Conservation (phyloP, 306 rosid genomes). For the Ochetophila trinervis region DNA sequence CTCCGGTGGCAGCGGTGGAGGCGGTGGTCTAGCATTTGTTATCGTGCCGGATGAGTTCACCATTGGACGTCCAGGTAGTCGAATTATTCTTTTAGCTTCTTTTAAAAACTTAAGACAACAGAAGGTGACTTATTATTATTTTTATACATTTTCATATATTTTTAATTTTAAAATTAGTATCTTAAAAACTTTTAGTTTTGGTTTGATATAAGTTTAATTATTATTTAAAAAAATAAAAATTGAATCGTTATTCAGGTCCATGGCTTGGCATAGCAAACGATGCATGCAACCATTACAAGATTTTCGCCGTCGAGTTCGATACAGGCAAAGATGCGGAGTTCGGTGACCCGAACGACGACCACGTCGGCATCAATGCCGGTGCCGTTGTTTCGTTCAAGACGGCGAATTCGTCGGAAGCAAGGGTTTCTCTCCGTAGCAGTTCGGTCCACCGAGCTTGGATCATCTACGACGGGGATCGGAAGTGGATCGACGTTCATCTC, state of each 20-base stretch:
- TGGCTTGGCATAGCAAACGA: constrained; percentile 14
- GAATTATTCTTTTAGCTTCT: too few species aligned
- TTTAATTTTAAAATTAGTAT: too few species aligned
- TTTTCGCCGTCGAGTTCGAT: constrained; percentile 5
- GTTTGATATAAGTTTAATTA: too few species aligned
- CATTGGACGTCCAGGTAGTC: not conserved
- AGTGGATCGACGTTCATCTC: constrained; percentile 5
- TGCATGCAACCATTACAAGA: constrained; percentile 10
- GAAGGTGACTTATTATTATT: too few species aligned
- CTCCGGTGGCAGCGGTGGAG: not conserved
- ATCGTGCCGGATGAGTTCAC: constrained; percentile 8
- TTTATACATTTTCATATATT: too few species aligned
- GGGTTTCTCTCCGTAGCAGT: not conserved
- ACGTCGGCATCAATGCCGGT: constrained; percentile 12
- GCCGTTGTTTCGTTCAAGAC: constrained; percentile 12
- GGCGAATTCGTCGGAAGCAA: not conserved
- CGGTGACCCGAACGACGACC: constrained; percentile 9
- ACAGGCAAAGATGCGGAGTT: not conserved
- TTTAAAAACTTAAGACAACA: too few species aligned
- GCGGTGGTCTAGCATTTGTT: constrained; percentile 2
- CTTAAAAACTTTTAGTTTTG: too few species aligned
- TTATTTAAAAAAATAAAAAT: too few species aligned
- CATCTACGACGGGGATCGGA: not conserved
- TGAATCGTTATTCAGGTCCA: too few species aligned
- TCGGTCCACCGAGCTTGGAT: constrained; percentile 15